Evolutionary conservation across 345 rosid species (phyloP).

Genomic region (Populus alba): DNA sequence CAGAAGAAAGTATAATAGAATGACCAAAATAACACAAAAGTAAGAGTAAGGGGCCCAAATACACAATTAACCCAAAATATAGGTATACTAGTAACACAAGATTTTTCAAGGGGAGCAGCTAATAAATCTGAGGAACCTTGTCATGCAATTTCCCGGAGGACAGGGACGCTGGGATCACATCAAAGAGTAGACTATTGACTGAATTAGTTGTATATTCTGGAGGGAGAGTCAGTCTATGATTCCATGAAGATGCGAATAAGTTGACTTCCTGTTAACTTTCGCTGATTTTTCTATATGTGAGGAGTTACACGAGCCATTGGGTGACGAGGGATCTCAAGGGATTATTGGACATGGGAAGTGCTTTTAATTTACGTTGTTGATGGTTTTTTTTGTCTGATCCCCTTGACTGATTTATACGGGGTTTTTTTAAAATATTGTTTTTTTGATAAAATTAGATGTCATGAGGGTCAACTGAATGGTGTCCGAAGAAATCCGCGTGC

Average conservation of each 20-base stretch:
- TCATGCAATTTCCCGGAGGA: background rate
- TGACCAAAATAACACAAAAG: background rate
- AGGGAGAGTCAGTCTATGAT: background rate
- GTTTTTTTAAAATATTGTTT: too few relatives aligned
- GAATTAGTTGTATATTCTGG: background rate
- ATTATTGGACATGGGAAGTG: background rate
- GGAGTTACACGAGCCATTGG: background rate
- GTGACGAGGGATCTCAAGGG: background rate
- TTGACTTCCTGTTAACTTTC: background rate
- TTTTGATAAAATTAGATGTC: background rate
- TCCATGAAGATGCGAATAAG: constrained; percentile 14
- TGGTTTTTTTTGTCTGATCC: background rate
- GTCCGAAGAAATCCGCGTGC: background rate
- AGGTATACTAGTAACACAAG: too few relatives aligned
- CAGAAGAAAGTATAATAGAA: too few relatives aligned
- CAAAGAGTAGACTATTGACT: background rate
- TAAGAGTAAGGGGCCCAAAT: background rate
- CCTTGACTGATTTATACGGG: background rate
- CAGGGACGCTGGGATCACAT: background rate
- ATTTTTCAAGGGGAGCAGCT: background rate
- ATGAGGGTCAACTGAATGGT: background rate
- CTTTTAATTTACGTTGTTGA: background rate
- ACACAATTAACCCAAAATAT: too few relatives aligned
- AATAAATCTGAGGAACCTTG: background rate
- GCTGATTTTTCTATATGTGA: background rate